A percentile compares a stretch with the other conserved stretches of the same genome.
phyloP scores from a whole-genome alignment of 371 early-diverging fungal species.

The Fennellomyces sp. region DNA sequence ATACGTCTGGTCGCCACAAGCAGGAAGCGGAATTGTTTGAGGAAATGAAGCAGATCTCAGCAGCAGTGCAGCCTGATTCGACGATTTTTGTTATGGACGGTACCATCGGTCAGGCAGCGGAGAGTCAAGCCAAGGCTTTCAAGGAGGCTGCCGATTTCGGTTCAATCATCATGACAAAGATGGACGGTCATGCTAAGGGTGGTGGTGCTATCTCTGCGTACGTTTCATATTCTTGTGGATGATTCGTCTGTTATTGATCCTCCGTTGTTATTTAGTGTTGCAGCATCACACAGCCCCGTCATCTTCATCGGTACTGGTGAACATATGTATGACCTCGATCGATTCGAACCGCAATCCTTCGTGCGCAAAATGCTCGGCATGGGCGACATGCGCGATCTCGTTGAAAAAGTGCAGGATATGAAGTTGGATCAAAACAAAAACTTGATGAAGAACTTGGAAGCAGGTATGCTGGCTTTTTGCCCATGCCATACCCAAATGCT shows the following conservation, averaged over 20 bases:
- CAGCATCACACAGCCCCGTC: constrained; percentile 97
- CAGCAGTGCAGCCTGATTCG: constrained; percentile 89
- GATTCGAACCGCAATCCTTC: constrained; percentile 94
- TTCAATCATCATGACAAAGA: constrained; percentile 98
- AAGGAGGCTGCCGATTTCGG: constrained; percentile 97
- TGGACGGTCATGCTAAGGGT: constrained; percentile 99
- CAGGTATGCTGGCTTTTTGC: constrained; percentile 53
- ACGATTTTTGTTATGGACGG: constrained; percentile 99
- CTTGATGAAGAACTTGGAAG: constrained; percentile 92
- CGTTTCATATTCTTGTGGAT: constrained; percentile 13
- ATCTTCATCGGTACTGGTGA: constrained; percentile 99
- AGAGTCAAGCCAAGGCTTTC: constrained; percentile 96
- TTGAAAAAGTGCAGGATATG: constrained; percentile 94
- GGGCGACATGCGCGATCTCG: constrained; percentile 95
- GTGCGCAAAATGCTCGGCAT: constrained; percentile 96
- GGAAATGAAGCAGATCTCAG: constrained; percentile 98
- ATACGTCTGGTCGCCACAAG: constrained; percentile 99
- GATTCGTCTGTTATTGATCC: background rate
- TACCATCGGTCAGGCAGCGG: constrained; percentile 99
- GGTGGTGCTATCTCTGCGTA: constrained; percentile 99
- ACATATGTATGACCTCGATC: constrained; percentile 97
- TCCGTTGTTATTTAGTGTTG: constrained; percentile 69
- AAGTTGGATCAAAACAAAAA: constrained; percentile 88
- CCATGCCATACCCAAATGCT: background rate
- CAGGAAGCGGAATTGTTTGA: constrained; percentile 98